Evolutionary conservation across 1,139 yeast species (phyloP), one percentile per base, ranked within the genome.

Genomic region (Kodamaea anthophila): DNA sequence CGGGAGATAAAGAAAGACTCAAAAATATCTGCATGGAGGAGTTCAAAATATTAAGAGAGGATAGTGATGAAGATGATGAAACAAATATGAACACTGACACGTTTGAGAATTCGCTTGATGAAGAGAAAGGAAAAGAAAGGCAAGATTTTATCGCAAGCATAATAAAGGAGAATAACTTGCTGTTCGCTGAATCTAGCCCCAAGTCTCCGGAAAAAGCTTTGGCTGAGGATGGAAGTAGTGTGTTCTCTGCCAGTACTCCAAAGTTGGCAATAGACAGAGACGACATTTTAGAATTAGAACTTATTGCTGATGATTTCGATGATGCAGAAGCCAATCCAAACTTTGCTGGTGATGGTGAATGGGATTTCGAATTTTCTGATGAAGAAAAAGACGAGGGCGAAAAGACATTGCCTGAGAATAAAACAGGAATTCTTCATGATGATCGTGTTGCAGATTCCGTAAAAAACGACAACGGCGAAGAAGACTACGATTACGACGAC

Each of bases 291-390:
- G 67, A 65, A 38, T 44, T 66, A 27, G 71, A 66, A 34, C 26
- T 66, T 12, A 36, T 79, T 3, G 81, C 84, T 0, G 74, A 69
- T 39, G 74, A 74, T 12, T 44, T 76, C 19, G 70, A 60, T 22
- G 70, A 61, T 8, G 39, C 45, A 5, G 56, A 47, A 4, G 46
- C 40, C 6, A 50, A 56, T 5, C 60, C 51, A 11, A 58, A 51
- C 13, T 47, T 47, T n/a, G 47, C 46, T 21, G 62, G 56, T 7
- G 65, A 64, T 28, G 67, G 60, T 8, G 65, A 66, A 11, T 62
- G 56, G 46, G 71, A 43, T 18, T 43, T 41, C 21, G 57, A 55
- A 15, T 60, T 57, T 18, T 51, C 55, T 3, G 61, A 53, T 10
- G 57, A 58, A 9, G 58, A 6, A 54, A 52, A 2, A 41, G 18